Percentiles rank a stretch among this genome's conserved stretches.
phyloP scores from a whole-genome alignment of 345 rosid genomes.

The Turnera subulata region DNA sequence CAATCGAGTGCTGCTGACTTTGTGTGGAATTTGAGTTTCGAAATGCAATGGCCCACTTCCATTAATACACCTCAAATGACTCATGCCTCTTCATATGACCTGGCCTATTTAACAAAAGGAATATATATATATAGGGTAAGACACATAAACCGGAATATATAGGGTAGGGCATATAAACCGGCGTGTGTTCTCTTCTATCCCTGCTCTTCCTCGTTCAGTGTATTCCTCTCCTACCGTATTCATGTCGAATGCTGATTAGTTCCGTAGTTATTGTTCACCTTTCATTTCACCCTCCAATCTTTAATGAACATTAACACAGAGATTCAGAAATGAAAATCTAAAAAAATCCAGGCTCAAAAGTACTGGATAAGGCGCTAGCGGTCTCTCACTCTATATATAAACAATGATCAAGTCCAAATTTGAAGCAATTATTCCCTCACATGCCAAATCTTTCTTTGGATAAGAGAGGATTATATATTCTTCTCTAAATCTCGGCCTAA shows the following conservation, averaged over 20 bases:
- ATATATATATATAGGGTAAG: conserved; percentile 40
- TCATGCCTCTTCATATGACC: no score
- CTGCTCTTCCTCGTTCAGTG: conserved; percentile 12
- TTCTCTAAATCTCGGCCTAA: conserved; percentile 25
- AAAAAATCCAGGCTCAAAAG: conserved; percentile 26
- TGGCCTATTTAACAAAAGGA: conserved; percentile 26
- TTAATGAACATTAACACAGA: no score
- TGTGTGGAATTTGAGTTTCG: no score
- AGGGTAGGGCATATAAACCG: no score
- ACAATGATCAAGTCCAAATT: no score
- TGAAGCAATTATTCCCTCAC: conserved; percentile 13
- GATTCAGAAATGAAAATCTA: no score
- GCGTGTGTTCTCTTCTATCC: not conserved
- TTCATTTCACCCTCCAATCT: conserved; percentile 48
- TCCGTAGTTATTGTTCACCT: conserved; percentile 45
- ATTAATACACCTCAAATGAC: no score
- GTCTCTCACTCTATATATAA: conserved; percentile 30
- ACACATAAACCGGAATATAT: conserved; percentile 40
- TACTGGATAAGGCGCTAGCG: conserved; percentile 42
- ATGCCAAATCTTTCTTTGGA: conserved; percentile 17
- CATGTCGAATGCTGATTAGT: conserved; percentile 43
- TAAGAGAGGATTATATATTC: conserved; percentile 16
- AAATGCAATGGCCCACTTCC: no score
- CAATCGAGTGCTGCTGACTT: no score
- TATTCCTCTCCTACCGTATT: conserved; percentile 20